Percentiles rank a stretch among this genome's conserved stretches.
These are phyloP conservation scores for Fusarium sarcochroum DNA, from an alignment of 2,329 filamentous ascomycete genomes.

Conservation along the genomic window DNA sequence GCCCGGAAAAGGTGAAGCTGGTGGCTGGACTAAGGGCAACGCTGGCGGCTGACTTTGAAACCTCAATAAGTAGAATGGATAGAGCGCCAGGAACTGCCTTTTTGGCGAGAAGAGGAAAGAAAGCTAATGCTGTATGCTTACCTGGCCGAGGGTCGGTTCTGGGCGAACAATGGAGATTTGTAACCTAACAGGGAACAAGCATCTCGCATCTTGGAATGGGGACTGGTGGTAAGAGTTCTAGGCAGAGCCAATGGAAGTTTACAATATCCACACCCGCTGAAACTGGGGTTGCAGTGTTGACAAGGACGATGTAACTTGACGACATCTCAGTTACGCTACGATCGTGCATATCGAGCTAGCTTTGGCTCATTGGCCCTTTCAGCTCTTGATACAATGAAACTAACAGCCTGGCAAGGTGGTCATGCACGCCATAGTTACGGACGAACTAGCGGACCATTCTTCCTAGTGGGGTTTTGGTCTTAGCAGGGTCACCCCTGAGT, in stretches of 20 bases:
- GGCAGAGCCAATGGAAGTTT: constrained; percentile 2
- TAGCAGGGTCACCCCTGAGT: constrained; percentile 21
- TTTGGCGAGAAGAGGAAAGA: constrained; percentile 25
- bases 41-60: constrained; percentile 8
- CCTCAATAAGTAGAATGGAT: not conserved
- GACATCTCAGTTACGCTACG: constrained; percentile 9
- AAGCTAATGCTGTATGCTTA: constrained; percentile 13
- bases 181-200: not conserved
- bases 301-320: constrained; percentile 25
- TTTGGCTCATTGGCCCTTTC: not conserved
- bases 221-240: not conserved
- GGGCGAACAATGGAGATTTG: constrained; percentile 1
- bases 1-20: constrained; percentile 25
- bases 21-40: constrained; percentile 9
- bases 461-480: constrained; percentile 1
- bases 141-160: not conserved
- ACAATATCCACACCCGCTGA: not conserved
- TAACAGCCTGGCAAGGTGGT: not conserved
- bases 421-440: constrained; percentile 39
- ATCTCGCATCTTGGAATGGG: constrained; percentile 9
- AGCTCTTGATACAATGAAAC: constrained; percentile 6
- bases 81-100: not conserved
- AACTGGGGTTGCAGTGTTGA: constrained; percentile 25
- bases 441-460: constrained; percentile 13
- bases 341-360: constrained; percentile 30